These are phyloP conservation scores for Lupinus albus DNA, from an alignment of 306 rosid genomes.

Conservation along the genomic window DNA sequence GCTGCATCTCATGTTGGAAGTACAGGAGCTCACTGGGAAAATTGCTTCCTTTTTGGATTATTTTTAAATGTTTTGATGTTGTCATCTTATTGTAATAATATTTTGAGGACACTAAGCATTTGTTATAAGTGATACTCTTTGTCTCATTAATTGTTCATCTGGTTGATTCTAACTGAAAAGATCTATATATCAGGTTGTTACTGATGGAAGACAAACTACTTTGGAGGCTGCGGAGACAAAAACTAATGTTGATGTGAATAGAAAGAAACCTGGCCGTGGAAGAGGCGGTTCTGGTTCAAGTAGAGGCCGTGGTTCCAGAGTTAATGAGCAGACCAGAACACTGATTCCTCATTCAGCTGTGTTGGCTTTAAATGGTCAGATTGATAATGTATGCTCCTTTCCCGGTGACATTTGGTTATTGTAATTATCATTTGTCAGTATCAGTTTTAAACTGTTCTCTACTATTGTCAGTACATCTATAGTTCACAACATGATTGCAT, in stretches of 20 bases:
- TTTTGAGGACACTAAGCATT: conserved; percentile 16
- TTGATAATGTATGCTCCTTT: conserved; percentile 49
- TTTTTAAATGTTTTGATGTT: conserved; percentile 11
- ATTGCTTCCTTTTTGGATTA: conserved; percentile 11
- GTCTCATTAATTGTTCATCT: conserved; percentile 18
- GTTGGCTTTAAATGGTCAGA: conserved; percentile 75
- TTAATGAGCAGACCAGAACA: conserved; percentile 64
- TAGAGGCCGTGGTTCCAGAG: conserved; percentile 85
- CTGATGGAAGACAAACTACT: conserved; percentile 65
- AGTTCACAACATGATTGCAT: conserved; percentile 17
- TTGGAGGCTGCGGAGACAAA: conserved; percentile 63
- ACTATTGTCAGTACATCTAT: conserved; percentile 1
- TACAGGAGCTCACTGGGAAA: background rate
- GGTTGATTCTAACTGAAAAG: conserved; percentile 29
- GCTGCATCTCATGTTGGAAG: conserved; percentile 24
- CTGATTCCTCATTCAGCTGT: conserved; percentile 57
- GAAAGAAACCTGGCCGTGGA: conserved; percentile 88
- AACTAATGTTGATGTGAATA: conserved; percentile 58
- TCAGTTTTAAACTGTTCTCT: conserved; percentile 13
- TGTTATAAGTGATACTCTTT: conserved; percentile 19
- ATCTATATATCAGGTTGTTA: conserved; percentile 57
- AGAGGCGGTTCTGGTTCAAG: conserved; percentile 73
- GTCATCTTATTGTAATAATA: conserved; percentile 25
- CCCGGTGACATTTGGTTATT: background rate
- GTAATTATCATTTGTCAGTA: conserved; percentile 19